These are phyloP conservation scores for Syzygium aromaticum DNA, from an alignment of 345 rosid genomes.

Conservation along the genomic window DNA sequence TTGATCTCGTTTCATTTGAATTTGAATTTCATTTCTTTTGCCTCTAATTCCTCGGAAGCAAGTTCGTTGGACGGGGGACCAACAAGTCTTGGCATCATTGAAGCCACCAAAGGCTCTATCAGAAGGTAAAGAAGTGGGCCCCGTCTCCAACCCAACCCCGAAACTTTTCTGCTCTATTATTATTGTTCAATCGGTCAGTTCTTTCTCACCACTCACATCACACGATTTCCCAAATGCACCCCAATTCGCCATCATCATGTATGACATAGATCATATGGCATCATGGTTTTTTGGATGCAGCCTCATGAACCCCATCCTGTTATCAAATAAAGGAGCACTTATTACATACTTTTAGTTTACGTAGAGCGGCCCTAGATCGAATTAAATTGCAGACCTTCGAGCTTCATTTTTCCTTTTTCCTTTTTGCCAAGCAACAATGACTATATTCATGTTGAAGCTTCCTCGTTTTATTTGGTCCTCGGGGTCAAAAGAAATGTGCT, in stretches of 20 bases:
- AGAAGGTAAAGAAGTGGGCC: no score
- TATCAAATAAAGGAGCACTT: no score
- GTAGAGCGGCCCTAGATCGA: accelerated
- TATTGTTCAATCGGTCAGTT: no score
- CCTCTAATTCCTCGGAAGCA: no score
- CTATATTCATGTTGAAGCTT: background rate
- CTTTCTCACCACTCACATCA: no score
- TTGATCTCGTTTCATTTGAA: no score
- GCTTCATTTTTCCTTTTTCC: background rate
- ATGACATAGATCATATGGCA: background rate
- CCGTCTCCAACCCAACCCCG: no score
- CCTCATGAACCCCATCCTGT: background rate
- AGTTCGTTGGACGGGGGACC: no score
- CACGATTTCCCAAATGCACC: background rate
- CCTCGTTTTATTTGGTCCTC: background rate
- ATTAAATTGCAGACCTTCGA: background rate
- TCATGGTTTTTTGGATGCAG: background rate
- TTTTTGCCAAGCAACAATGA: background rate
- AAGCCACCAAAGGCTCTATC: background rate
- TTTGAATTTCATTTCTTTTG: no score
- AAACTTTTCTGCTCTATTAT: no score
- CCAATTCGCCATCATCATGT: background rate
- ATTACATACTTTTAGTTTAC: no score
- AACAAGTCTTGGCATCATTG: background rate
- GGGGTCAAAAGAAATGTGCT: no score